Percentiles rank a stretch among this genome's conserved stretches.
Evolutionary conservation across 768 basidiomycete species (phyloP).

Genomic region (Terana coerulea): DNA sequence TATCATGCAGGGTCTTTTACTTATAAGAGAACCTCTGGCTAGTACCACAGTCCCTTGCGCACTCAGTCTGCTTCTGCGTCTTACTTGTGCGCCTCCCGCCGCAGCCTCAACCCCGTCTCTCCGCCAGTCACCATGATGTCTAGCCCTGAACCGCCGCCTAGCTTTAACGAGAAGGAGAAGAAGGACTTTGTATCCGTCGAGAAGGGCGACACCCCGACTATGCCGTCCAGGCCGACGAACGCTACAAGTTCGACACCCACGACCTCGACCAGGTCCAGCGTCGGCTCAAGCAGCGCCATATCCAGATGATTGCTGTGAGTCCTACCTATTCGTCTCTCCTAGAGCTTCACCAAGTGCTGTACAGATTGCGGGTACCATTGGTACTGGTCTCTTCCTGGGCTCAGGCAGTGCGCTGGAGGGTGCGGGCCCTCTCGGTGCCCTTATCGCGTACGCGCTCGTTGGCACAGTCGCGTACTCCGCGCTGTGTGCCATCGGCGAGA

Average conservation of each 20-base stretch:
- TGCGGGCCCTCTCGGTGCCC: conserved; percentile 67
- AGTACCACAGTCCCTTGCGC: too few species aligned
- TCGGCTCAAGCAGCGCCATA: conserved; percentile 71
- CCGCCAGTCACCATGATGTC: conserved; percentile 11
- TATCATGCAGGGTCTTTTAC: too few species aligned
- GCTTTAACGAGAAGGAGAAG: conserved; percentile 23
- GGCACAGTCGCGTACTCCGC: conserved; percentile 67
- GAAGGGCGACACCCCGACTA: conserved; percentile 21
- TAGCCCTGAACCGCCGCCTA: neutral
- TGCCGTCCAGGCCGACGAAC: conserved; percentile 22
- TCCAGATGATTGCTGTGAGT: conserved; percentile 76
- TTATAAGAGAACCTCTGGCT: too few species aligned
- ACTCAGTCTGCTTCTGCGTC: too few species aligned
- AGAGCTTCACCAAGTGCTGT: neutral
- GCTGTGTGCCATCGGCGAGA: conserved; percentile 67
- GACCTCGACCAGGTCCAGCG: conserved; percentile 72
- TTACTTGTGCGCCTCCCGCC: conserved; percentile 5
- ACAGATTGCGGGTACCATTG: conserved; percentile 69
- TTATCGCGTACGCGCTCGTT: conserved; percentile 60
- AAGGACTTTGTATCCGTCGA: conserved; percentile 20
- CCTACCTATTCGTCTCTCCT: conserved; percentile 4
- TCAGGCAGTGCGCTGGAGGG: conserved; percentile 56
- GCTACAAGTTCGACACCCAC: conserved; percentile 49
- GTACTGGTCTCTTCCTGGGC: conserved; percentile 71
- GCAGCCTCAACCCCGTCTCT: neutral